Evolutionary conservation across 1,139 yeast species (phyloP).

Genomic region (Kodamaea alishanica): DNA sequence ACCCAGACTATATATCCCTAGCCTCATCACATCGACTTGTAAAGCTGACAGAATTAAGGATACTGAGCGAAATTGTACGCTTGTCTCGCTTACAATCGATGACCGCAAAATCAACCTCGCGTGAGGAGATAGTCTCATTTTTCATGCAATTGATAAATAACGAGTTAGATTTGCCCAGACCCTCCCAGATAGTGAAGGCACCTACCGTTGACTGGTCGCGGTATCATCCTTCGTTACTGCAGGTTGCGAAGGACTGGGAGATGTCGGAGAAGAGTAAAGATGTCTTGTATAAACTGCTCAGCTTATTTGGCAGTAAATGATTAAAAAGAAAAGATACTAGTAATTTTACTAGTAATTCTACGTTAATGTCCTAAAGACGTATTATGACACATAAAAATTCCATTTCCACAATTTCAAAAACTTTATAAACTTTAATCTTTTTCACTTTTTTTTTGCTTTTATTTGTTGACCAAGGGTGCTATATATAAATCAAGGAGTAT

Average conservation of each 20-base stretch:
- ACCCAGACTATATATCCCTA: slow-evolving; percentile 40
- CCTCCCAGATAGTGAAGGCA: slow-evolving; percentile 30
- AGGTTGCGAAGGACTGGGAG: slow-evolving; percentile 13
- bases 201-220: slow-evolving; percentile 40
- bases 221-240: slow-evolving; percentile 19
- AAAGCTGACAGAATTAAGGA: slow-evolving; percentile 20
- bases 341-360: neutral
- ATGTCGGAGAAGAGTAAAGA: slow-evolving; percentile 2
- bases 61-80: slow-evolving; percentile 32
- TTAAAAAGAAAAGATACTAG: neutral
- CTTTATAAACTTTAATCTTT: neutral
- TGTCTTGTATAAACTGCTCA: slow-evolving; percentile 3
- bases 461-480: neutral
- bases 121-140: slow-evolving; percentile 27
- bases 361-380: neutral
- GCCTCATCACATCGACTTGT: slow-evolving; percentile 34
- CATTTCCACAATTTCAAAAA: neutral
- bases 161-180: slow-evolving; percentile 36
- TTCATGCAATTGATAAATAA: slow-evolving; percentile 29
- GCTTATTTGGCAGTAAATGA: slow-evolving; percentile 1
- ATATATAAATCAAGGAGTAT: too few species aligned
- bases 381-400: neutral
- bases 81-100: slow-evolving; percentile 23
- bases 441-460: neutral
- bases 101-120: slow-evolving; percentile 16